Base-by-base conservation (phyloP, 2,329 filamentous ascomycete species). In the Aspergillus sergii region DNA sequence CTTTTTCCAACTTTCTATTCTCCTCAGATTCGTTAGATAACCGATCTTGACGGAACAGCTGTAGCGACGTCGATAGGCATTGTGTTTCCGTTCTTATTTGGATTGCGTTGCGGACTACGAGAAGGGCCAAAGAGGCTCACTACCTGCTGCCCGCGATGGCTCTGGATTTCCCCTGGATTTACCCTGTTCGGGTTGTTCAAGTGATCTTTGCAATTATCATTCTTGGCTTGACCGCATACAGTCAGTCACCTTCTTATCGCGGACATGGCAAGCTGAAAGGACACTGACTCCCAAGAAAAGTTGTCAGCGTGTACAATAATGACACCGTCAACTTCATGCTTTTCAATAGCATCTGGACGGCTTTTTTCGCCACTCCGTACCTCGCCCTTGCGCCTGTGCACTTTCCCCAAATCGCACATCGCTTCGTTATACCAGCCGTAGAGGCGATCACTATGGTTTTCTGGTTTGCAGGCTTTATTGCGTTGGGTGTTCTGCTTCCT, bases 401-500 rank as follows among this genome's bases (percentile, higher is more conserved):
- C 78, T 81, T 88, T 70, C 82, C 85, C 4, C 80, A 81, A 28
- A 71, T 88, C 12, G 88, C 89, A 70, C 87, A 92, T 76, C 85
- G 84, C 58, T 86, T 87, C 57, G 87, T 84, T 51, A 86, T 93
- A 19, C 81, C 94, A 21, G 88, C 72, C 1, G 82, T 92, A 36
- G 91, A 96, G 72, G 82, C 82, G 54, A 68, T 95, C 28, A 95
- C 92, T 11, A 89, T 90, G 80, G 83, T 96, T 61, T 96, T 96
- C 82, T 97, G 93, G 93, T 95, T 97, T 73, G 89, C 90, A 0
- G 93, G 92, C 8, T 91, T 93, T 71, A 89, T 96, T 68, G 92
- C 92, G 0, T 78, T 94, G 12, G 92, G 90, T 0, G 89, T 88
- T 23, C 83, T 83, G 60, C 78, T 93, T 62, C 85, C 86, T 59